These are phyloP conservation scores for Theileria annulata DNA, from an alignment of 169 alveolate species.

Conservation along the genomic window DNA sequence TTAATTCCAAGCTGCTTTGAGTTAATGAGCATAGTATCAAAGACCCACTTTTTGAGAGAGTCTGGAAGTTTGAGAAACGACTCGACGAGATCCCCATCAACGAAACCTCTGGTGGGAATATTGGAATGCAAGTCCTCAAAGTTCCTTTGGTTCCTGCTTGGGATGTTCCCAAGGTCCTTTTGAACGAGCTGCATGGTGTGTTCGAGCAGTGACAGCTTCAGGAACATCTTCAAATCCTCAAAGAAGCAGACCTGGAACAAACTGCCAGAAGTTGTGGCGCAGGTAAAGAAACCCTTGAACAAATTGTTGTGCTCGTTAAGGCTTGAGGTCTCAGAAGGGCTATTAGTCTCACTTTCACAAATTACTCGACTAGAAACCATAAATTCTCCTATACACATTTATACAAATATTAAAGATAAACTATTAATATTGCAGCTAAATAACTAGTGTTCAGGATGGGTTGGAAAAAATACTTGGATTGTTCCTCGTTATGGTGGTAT, in stretches of 20 bases:
- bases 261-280: slow-evolving; percentile 55
- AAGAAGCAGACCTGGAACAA: slow-evolving; percentile 45
- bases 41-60: slow-evolving; percentile 10
- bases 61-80: slow-evolving; percentile 30
- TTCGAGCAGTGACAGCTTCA: slow-evolving; percentile 48
- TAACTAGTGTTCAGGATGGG: too few species aligned
- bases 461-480: too few species aligned
- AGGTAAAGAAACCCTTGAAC: slow-evolving; percentile 25
- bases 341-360: too few species aligned
- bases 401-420: too few species aligned
- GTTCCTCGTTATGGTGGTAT: background rate
- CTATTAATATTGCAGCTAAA: too few species aligned
- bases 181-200: slow-evolving; percentile 43
- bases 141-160: slow-evolving; percentile 39
- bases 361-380: too few species aligned
- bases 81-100: slow-evolving; percentile 64
- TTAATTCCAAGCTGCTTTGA: background rate
- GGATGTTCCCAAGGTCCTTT: slow-evolving; percentile 22
- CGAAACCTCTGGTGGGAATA: slow-evolving; percentile 41
- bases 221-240: slow-evolving; percentile 40
- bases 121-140: slow-evolving; percentile 44
- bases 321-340: background rate
- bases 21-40: slow-evolving; percentile 6
- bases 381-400: too few species aligned
- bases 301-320: background rate